These are phyloP conservation scores for Nephelium lappaceum DNA, from an alignment of 345 rosid species.

Conservation along the genomic window DNA sequence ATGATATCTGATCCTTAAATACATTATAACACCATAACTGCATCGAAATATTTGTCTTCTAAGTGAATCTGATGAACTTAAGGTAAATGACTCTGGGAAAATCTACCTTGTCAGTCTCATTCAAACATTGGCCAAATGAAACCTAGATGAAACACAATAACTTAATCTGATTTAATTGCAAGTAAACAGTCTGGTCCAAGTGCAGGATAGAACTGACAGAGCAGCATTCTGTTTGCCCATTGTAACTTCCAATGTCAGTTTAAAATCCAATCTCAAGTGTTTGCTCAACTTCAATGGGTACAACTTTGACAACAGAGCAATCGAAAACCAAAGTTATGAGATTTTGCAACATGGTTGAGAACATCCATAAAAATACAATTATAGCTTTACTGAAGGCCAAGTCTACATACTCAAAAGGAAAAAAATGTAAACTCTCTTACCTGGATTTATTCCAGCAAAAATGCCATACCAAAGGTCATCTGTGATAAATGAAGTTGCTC, in stretches of 20 bases:
- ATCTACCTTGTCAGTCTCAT: not conserved
- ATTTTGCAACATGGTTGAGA: not conserved
- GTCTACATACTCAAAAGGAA: not conserved
- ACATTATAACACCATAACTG: not conserved
- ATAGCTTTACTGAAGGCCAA: not conserved
- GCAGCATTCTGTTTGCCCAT: not conserved
- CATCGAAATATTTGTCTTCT: not conserved
- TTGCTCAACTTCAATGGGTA: not conserved
- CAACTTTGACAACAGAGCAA: slow-evolving; percentile 1
- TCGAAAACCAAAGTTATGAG: not conserved
- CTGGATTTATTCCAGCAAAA: slow-evolving; percentile 84
- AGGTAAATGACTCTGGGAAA: not conserved
- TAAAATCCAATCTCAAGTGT: not conserved
- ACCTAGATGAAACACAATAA: not conserved
- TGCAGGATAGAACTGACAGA: not conserved
- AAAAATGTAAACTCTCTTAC: slow-evolving; percentile 37
- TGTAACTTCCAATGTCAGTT: not conserved
- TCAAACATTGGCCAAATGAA: not conserved
- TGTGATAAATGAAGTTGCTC: slow-evolving; percentile 86
- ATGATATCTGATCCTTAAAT: not conserved
- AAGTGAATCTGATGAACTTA: not conserved
- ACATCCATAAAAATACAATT: not conserved
- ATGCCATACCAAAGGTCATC: slow-evolving; percentile 91
- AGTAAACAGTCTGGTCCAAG: not conserved
- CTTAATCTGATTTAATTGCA: not conserved